These are phyloP conservation scores for Penicillium paxilli DNA, from an alignment of 495 filamentous ascomycete species.

Conservation along the genomic window DNA sequence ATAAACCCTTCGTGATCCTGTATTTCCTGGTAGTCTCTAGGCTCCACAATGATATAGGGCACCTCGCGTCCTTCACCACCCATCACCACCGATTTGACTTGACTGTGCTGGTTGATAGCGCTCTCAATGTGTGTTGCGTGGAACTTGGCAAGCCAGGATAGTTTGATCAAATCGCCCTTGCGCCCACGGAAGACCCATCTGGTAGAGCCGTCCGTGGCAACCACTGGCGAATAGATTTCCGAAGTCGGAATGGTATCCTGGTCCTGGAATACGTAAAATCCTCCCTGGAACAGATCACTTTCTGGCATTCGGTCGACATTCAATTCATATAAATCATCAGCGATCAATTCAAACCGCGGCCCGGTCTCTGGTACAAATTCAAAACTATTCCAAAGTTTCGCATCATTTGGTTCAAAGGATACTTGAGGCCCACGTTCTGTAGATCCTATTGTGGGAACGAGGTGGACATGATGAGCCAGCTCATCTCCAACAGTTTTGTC, in stretches of 20 bases:
- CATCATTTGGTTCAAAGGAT: background rate
- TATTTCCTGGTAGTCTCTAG: background rate
- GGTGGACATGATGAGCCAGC: background rate
- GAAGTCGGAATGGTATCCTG: background rate
- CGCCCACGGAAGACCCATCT: background rate
- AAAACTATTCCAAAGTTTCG: background rate
- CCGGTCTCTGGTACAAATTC: conserved; percentile 1
- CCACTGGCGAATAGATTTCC: background rate
- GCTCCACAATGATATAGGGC: conserved; percentile 1
- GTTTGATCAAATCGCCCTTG: background rate
- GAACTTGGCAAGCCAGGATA: conserved; percentile 3
- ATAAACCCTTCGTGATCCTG: background rate
- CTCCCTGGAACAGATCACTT: background rate
- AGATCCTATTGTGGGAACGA: background rate
- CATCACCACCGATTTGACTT: background rate
- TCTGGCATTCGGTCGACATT: background rate
- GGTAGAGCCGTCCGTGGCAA: background rate
- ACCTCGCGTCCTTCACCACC: background rate
- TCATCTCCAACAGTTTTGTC: background rate
- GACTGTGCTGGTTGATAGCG: background rate
- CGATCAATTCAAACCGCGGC: background rate
- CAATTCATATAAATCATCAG: background rate
- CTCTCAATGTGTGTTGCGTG: background rate
- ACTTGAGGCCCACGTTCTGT: background rate
- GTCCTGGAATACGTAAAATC: background rate